These are phyloP conservation scores for Tetracentron sinense DNA, from an alignment of 164 flowering plant species.

Conservation along the genomic window DNA sequence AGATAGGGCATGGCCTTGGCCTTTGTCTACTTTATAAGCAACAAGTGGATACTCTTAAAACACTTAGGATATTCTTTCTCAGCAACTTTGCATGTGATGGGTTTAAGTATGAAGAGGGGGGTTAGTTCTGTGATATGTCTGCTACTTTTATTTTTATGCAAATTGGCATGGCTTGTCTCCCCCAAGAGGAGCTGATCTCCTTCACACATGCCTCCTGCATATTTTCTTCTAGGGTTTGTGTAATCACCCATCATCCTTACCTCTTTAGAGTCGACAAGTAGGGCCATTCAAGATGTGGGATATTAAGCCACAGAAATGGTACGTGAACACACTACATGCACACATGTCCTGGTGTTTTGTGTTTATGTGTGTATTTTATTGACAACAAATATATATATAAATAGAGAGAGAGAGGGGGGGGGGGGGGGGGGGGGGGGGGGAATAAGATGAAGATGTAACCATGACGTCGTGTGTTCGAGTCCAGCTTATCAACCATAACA, in stretches of 20 bases:
- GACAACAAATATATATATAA: too few relatives aligned
- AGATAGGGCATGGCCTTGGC: conserved; percentile 9
- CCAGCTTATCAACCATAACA: too few relatives aligned
- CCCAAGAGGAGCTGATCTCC: conserved; percentile 21
- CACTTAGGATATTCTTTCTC: conserved; percentile 18
- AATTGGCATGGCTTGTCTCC: conserved; percentile 37
- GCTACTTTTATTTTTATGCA: conserved; percentile 14
- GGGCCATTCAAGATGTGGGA: conserved; percentile 15
- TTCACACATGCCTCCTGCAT: conserved; percentile 32
- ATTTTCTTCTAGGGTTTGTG: conserved; percentile 12
- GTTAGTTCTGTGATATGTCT: conserved; percentile 27
- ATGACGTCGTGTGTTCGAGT: too few relatives aligned
- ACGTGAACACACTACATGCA: not conserved
- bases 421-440: too few relatives aligned
- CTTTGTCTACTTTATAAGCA: conserved; percentile 25
- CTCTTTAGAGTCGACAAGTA: conserved; percentile 17
- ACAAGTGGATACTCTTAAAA: conserved; percentile 9
- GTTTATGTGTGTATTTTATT: not conserved
- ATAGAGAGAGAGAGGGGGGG: not conserved
- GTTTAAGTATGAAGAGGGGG: conserved; percentile 9
- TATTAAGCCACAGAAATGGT: not conserved
- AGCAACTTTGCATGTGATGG: conserved; percentile 16
- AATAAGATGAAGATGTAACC: too few relatives aligned
- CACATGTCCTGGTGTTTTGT: not conserved
- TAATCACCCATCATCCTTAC: conserved; percentile 23